Base-by-base conservation (phyloP, 2,329 filamentous ascomycete species). In the Diplocarpon rosae region DNA sequence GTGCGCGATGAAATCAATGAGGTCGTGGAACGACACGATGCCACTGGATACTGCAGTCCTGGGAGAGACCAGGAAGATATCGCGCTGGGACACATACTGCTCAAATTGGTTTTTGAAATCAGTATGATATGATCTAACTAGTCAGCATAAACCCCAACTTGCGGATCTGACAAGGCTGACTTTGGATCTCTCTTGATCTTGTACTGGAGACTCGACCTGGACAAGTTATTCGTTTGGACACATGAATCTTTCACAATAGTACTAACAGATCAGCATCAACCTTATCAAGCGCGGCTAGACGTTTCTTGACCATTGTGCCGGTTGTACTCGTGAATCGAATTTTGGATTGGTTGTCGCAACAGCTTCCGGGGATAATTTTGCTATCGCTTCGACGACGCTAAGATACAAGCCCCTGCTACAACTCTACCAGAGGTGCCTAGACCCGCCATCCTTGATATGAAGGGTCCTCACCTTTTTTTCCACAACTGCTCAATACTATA, bases 1-100 rank as follows among this genome's bases (percentile, higher is more conserved):
- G 66, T 98, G 92, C 15, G 89, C 81, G 56, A 96, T 81, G 57
- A 98, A 85, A 60, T 96, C 90, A 57, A 98, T 84, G 55, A 95
- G 75, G 59, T 96, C 89, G 58, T 85, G 82, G 56, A 98, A 83
- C 11, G 86, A 87, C 43, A 92, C 79, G 46, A 90, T 72, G 37
- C 86, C 85, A 37, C 82, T 82, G 56, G 83, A 77, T 44, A 85
- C 85, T 41, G 84, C 82, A 9, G 83, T 83, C 12, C 80, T 72
- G 5, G 92, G 92, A 38, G 86, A 84, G 34, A 83, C 77, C 58
- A 95, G 74, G 66, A 96, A 95, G 56, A 96, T 87, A 60, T 95
- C 87, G 49, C 85, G 80, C 62, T 94, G 85, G 17, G 85, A 83
- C 63, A 89, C 81, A 73, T 95, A 96, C 64, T 95, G 89, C 61